A percentile compares a stretch with the other conserved stretches of the same genome.
Evolutionary conservation across 1,139 yeast species (phyloP).

Genomic region (Debaryomyces subglobosus): DNA sequence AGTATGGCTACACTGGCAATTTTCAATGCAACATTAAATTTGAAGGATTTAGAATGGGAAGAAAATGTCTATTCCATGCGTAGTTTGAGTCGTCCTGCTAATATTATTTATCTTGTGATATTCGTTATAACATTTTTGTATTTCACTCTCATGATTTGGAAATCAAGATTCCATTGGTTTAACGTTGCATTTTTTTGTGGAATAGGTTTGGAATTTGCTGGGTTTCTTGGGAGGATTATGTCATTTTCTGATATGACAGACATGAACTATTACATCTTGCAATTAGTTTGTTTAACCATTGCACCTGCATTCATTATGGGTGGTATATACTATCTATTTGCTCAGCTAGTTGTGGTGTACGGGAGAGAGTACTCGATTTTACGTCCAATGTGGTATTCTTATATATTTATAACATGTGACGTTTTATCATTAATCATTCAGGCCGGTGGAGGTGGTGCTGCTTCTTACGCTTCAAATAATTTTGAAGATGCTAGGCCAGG

Average conservation of each 20-base stretch:
- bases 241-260: conserved; percentile 45
- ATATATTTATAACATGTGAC: conserved; percentile 66
- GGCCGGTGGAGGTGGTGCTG: conserved; percentile 81
- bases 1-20: conserved; percentile 35
- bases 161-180: conserved; percentile 75
- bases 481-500: conserved; percentile 50
- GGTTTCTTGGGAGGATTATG: conserved; percentile 64
- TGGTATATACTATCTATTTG: conserved; percentile 76
- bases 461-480: conserved; percentile 53
- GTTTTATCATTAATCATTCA: conserved; percentile 71
- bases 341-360: conserved; percentile 68
- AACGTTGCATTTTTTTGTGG: conserved; percentile 65
- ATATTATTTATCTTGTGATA: conserved; percentile 26
- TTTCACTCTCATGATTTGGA: conserved; percentile 25
- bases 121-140: conserved; percentile 25
- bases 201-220: conserved; percentile 63
- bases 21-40: conserved; percentile 34
- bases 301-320: conserved; percentile 91
- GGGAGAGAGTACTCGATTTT: conserved; percentile 63
- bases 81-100: conserved; percentile 25
- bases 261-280: conserved; percentile 56
- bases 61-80: conserved; percentile 39
- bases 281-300: conserved; percentile 68
- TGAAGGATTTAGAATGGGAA: conserved; percentile 25
- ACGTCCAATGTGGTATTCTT: conserved; percentile 73